Evolutionary conservation across 768 basidiomycete species (phyloP), one percentile per base, ranked within the genome.

Genomic region (Gymnopilus dilepis): DNA sequence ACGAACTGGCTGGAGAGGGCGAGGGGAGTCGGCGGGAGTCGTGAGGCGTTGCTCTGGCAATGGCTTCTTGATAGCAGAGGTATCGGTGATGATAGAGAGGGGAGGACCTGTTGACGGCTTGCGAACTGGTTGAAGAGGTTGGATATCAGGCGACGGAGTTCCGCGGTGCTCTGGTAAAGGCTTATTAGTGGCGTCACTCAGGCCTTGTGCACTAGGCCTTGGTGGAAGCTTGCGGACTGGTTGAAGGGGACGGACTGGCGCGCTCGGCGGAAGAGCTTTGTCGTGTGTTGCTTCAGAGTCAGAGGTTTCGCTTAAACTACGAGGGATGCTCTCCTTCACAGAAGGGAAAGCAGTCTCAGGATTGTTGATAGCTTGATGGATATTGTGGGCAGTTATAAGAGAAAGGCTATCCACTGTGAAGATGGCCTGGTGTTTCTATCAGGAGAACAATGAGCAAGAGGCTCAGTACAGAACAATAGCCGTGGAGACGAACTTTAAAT

Each of bases 361-460:
- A 31, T 69, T 67, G 34, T 55, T 58, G 28, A 72, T 68, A 11
- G 80, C 78, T 61, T 72, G 67, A 50, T 73, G 75, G 28, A 84
- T 74, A 48, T 76, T 69, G 48, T 76, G 72, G 41, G 74, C 64
- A 3, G 82, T 83, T 53, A 85, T 70, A 56, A 80, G 76, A 30
- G 78, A 79, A 13, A 81, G 69, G 56, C 73, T 72, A 59, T 83
- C 80, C 47, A 83, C 74, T 7, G 81, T 83, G 43, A 82, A 74
- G 47, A 80, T 77, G 43, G 79, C 74, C 71, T 80, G 76, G 62
- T 82, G 79, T 66, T 75, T 76, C 82, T 83, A 50, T 28, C 17
- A 67, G 50, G 55, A 60, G 58, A 68, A 71, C 65, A 70, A 72
- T 69, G 63, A 41, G 24, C 45, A 60, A 57, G 61, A 17, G 24